These are phyloP conservation scores for Dimocarpus longan DNA, from an alignment of 345 rosid genomes.

Conservation along the genomic window DNA sequence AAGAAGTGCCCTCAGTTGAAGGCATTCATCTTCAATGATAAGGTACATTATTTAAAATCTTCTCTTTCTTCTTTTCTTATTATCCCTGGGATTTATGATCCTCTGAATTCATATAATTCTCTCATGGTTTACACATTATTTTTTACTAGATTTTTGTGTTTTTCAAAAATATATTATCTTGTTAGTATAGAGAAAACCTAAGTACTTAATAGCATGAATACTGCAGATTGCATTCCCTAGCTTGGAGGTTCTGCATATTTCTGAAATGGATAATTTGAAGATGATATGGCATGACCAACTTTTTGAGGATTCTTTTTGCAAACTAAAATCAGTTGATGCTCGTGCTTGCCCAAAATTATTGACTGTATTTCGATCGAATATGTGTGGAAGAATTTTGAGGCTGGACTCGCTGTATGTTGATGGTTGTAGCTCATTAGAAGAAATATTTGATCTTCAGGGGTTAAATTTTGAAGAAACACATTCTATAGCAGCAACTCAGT, in stretches of 20 bases:
- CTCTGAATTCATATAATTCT: too few relatives aligned
- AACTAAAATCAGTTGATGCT: conserved; percentile 10
- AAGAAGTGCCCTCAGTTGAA: not conserved
- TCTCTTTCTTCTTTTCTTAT: not conserved
- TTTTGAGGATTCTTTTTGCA: conserved; percentile 18
- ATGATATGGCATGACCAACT: conserved; percentile 25
- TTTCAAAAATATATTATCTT: too few relatives aligned
- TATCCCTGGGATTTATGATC: not conserved
- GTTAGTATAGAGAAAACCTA: not conserved
- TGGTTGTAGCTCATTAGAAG: conserved; percentile 9
- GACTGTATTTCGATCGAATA: conserved; percentile 13
- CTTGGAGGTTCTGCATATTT: conserved; percentile 22
- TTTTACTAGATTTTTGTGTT: not conserved
- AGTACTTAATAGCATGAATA: not conserved
- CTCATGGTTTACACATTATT: not conserved
- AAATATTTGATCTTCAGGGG: conserved; percentile 13
- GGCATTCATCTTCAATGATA: not conserved
- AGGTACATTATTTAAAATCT: not conserved
- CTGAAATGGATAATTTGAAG: conserved; percentile 20
- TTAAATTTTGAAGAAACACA: not conserved
- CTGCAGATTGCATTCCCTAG: conserved; percentile 29
- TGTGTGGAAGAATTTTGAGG: not conserved
- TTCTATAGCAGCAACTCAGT: not conserved
- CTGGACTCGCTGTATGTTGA: not conserved
- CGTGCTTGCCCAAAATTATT: not conserved